Percentiles rank a stretch among this genome's conserved stretches.
phyloP scores from a whole-genome alignment of 2,329 filamentous ascomycete genomes.

The Beauveria medogensis region DNA sequence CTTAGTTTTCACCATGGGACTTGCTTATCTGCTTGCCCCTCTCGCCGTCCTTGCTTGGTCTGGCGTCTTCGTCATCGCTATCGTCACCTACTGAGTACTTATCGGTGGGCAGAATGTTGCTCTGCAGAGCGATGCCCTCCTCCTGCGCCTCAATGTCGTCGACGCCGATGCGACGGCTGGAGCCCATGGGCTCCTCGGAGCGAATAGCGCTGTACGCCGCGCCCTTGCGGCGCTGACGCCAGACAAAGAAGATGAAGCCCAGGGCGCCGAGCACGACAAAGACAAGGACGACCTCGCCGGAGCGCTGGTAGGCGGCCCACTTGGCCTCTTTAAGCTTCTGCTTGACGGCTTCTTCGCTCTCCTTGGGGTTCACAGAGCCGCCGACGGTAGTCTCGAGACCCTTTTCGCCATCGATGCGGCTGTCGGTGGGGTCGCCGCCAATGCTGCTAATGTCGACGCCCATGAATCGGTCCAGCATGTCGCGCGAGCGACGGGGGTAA shows the following conservation, averaged over 20 bases:
- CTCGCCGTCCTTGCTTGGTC: conserved; percentile 13
- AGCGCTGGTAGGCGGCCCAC: conserved; percentile 82
- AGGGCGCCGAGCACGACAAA: conserved; percentile 68
- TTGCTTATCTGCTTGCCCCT: conserved; percentile 1
- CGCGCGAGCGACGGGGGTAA: conserved; percentile 73
- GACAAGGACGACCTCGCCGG: conserved; percentile 76
- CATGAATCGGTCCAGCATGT: conserved; percentile 98
- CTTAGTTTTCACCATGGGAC: background rate
- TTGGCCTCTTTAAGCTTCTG: conserved; percentile 72
- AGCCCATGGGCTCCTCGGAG: conserved; percentile 24
- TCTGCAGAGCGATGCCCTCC: conserved; percentile 8
- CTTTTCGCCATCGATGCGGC: conserved; percentile 77
- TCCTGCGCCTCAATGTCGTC: conserved; percentile 22
- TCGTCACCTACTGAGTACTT: conserved; percentile 51
- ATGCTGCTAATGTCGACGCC: conserved; percentile 84
- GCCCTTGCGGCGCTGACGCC: conserved; percentile 50
- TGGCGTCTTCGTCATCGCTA: conserved; percentile 43
- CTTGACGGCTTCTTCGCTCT: conserved; percentile 53
- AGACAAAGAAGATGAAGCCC: conserved; percentile 67
- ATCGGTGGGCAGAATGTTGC: conserved; percentile 30
- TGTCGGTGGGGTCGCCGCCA: conserved; percentile 71
- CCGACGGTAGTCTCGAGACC: conserved; percentile 70
- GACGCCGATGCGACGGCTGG: conserved; percentile 30
- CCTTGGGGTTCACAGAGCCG: conserved; percentile 52
- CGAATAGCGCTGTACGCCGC: conserved; percentile 46